Percentiles rank a stretch among this genome's conserved stretches.
Conservation (phyloP, 2,329 filamentous ascomycete species). For the Bertia moriformis region DNA sequence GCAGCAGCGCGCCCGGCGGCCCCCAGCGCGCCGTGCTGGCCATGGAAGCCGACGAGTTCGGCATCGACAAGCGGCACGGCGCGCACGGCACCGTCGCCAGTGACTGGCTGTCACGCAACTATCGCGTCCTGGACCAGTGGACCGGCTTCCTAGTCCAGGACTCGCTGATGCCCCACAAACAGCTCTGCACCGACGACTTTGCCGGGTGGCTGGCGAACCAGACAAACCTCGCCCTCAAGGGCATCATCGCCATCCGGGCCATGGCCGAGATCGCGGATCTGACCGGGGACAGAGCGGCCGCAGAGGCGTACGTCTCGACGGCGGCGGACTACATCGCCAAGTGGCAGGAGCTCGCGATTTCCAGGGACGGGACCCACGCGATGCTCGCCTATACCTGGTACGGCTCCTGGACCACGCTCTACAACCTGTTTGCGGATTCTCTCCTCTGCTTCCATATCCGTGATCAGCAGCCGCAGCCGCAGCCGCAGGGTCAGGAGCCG, state of each 20-base stretch:
- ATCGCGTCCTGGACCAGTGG: conserved; percentile 63
- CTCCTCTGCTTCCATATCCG: conserved; percentile 63
- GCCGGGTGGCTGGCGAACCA: conserved; percentile 62
- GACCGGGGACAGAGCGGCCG: conserved; percentile 38
- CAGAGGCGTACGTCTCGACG: conserved; percentile 41
- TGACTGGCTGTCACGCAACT: conserved; percentile 33
- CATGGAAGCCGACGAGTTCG: conserved; percentile 10
- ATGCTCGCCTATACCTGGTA: conserved; percentile 63
- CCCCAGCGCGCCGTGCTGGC: conserved; percentile 2
- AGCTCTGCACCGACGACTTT: conserved; percentile 67
- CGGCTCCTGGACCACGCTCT: conserved; percentile 61
- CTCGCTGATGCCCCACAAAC: conserved; percentile 54
- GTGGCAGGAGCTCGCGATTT: conserved; percentile 52
- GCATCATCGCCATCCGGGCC: conserved; percentile 64
- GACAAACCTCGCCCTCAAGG: conserved; percentile 65
- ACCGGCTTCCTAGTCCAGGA: conserved; percentile 59
- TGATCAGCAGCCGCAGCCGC: conserved; percentile 6
- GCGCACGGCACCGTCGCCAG: conserved; percentile 25
- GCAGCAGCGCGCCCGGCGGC: conserved; percentile 23
- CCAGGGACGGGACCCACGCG: conserved; percentile 49
- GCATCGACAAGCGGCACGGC: conserved; percentile 49
- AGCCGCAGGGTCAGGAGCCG: conserved; percentile 9
- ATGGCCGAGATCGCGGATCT: conserved; percentile 55
- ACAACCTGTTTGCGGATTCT: conserved; percentile 57
- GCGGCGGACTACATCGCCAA: conserved; percentile 48